Evolutionary conservation across 345 rosid species (phyloP), one percentile per base, ranked within the genome.

Genomic region (Eucalyptus pumila): DNA sequence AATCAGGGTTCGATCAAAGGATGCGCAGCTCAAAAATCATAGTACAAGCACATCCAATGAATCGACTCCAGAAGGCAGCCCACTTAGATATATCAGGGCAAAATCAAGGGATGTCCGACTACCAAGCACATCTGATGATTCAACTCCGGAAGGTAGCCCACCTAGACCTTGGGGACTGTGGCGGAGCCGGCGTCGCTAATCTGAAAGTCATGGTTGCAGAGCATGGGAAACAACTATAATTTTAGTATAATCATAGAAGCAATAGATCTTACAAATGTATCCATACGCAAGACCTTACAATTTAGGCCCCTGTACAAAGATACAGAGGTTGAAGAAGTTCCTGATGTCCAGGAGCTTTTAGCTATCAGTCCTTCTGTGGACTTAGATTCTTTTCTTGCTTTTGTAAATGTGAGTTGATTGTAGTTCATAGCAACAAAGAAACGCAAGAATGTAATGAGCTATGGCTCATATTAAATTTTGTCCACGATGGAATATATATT

Each of bases 1-100:
- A 2, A 0, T 30, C 17, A 30, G 72, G 72, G 34, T n/a, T 14
- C 1, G 19, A 30, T 0, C 0, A 14, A 65, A 30, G 72, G 1
- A 65, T 30, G 0, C 0, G 3, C 76, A 65, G 0, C 17, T 0
- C 3, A 0, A 65, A 65, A 65, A n/a, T 65, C 76, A 0, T 0
- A 14, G 19, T 65, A n/a, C 34, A 7, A 14, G 72, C 62, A 56
- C 62, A 56, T 56, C 62, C 4, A 13, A 24, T 5, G 65, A 5
- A 10, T 58, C 65, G 2, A 58, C 67, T 60, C 67, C 67, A 6
- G 67, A 60, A 23, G 62, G 3, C 1, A 10, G 30, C 65, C 65
- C 30, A 1, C 49, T 0, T 48, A 48, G 50, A 48, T 4, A 2
- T 48, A 5, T 48, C 50, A 48, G 50, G 15, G 50, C 15, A 4